These are phyloP conservation scores for Lunularia cruciata DNA, from an alignment of 225 moss, liverwort and hornwort genomes.

Conservation along the genomic window DNA sequence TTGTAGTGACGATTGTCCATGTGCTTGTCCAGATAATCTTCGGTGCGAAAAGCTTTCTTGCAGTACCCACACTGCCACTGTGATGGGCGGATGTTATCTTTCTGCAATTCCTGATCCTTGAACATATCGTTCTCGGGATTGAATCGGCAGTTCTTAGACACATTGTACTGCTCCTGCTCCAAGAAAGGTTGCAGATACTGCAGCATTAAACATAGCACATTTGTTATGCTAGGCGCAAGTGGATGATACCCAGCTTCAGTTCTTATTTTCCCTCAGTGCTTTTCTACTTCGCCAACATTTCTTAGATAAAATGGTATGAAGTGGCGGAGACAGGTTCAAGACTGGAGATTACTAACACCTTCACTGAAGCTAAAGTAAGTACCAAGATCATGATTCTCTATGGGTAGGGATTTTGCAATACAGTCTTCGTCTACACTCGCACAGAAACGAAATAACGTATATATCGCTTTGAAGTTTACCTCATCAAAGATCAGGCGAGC, in stretches of 20 bases:
- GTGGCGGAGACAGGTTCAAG: no score
- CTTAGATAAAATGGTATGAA: no score
- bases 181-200: slow-evolving; percentile 90
- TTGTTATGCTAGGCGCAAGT: neutral
- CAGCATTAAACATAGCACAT: slow-evolving; percentile 30
- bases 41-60: slow-evolving; percentile 80
- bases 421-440: no score
- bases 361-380: no score
- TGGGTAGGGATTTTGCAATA: no score
- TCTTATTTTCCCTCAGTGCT: no score
- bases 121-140: slow-evolving; percentile 69
- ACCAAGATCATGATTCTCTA: no score
- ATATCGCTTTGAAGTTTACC: slow-evolving; percentile 50
- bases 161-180: slow-evolving; percentile 68
- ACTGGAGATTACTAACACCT: no score
- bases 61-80: slow-evolving; percentile 90
- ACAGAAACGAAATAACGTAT: no score
- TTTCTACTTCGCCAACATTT: no score
- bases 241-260: neutral
- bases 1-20: slow-evolving; percentile 81
- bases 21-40: slow-evolving; percentile 74
- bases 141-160: slow-evolving; percentile 70
- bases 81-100: slow-evolving; percentile 66
- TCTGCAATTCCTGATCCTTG: slow-evolving; percentile 63
- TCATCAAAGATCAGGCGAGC: slow-evolving; percentile 68